phyloP scores from a whole-genome alignment of 2,329 filamentous ascomycete genomes.

The Biscogniauxia mediterranea region DNA sequence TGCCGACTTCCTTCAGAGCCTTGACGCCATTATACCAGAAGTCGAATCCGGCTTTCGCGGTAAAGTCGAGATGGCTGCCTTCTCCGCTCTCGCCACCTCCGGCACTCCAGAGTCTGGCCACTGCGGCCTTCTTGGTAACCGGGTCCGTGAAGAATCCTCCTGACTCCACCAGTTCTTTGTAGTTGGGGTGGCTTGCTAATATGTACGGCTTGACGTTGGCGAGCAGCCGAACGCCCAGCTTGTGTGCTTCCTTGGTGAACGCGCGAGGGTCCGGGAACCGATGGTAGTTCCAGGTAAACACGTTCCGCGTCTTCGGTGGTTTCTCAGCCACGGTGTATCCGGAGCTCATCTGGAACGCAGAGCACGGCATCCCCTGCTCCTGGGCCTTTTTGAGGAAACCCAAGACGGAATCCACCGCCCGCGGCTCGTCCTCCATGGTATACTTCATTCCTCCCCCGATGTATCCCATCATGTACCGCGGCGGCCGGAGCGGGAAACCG shows the following conservation, averaged over 20 bases:
- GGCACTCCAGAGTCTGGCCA: conserved; percentile 68
- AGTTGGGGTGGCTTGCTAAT: conserved; percentile 64
- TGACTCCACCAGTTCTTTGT: conserved; percentile 55
- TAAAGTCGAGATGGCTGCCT: conserved; percentile 73
- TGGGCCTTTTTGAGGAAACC: conserved; percentile 61
- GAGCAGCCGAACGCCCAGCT: conserved; percentile 63
- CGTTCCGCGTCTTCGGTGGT: conserved; percentile 68
- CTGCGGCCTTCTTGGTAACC: conserved; percentile 48
- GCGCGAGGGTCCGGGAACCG: conserved; percentile 67
- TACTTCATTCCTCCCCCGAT: conserved; percentile 63
- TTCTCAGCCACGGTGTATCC: conserved; percentile 68
- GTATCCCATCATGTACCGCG: conserved; percentile 72
- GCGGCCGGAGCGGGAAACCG: conserved; percentile 65
- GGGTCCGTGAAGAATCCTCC: conserved; percentile 65
- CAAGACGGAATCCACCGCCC: conserved; percentile 57
- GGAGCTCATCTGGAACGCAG: conserved; percentile 70
- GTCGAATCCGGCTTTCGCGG: conserved; percentile 61
- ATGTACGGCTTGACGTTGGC: conserved; percentile 75
- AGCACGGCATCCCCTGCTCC: conserved; percentile 66
- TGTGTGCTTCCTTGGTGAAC: conserved; percentile 62
- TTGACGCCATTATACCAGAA: conserved; percentile 72
- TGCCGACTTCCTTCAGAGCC: conserved; percentile 59
- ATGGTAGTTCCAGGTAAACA: conserved; percentile 69
- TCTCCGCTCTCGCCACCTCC: conserved; percentile 69
- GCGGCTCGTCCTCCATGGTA: conserved; percentile 48